Percentiles rank a stretch among this genome's conserved stretches.
phyloP scores from a whole-genome alignment of 805 yeast species.

The Brettanomyces sp. region DNA sequence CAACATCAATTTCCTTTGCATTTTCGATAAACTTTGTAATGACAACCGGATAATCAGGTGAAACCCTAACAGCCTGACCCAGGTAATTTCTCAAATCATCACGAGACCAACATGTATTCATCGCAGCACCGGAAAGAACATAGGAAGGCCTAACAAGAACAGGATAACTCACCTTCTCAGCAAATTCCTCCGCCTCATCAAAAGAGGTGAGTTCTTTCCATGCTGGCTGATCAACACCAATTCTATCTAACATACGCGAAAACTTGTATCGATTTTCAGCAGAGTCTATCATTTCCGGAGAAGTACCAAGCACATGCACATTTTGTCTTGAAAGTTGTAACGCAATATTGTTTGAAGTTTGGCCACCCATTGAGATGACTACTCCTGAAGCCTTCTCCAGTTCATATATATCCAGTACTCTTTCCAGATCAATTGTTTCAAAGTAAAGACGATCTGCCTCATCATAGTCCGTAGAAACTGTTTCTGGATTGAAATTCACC shows the following conservation, averaged over 20 bases:
- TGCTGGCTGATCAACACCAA: conserved; percentile 97
- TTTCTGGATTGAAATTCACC: conserved; percentile 97
- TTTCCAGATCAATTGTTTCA: conserved; percentile 89
- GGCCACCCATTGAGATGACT: conserved; percentile 97
- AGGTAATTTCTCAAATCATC: conserved; percentile 83
- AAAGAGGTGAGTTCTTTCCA: conserved; percentile 96
- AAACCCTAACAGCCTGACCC: conserved; percentile 92
- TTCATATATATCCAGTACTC: conserved; percentile 91
- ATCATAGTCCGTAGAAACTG: conserved; percentile 97
- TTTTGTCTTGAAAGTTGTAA: conserved; percentile 85
- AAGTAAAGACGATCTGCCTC: conserved; percentile 96
- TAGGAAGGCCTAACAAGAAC: conserved; percentile 96
- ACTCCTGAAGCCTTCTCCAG: conserved; percentile 87
- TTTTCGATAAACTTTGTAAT: conserved; percentile 93
- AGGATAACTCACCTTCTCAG: conserved; percentile 85
- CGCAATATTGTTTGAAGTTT: conserved; percentile 94
- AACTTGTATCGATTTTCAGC: conserved; percentile 98
- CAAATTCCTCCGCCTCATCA: conserved; percentile 87
- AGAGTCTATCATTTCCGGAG: conserved; percentile 96
- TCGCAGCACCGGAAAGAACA: conserved; percentile 97
- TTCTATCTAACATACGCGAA: conserved; percentile 91
- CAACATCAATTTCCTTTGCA: conserved; percentile 98
- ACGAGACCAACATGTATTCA: conserved; percentile 89
- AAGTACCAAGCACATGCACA: conserved; percentile 91
- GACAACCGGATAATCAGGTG: conserved; percentile 97